A percentile compares a stretch with the other conserved stretches of the same genome.
Evolutionary conservation across 2,329 filamentous ascomycete species (phyloP).

Genomic region (Aspergillus sp.): DNA sequence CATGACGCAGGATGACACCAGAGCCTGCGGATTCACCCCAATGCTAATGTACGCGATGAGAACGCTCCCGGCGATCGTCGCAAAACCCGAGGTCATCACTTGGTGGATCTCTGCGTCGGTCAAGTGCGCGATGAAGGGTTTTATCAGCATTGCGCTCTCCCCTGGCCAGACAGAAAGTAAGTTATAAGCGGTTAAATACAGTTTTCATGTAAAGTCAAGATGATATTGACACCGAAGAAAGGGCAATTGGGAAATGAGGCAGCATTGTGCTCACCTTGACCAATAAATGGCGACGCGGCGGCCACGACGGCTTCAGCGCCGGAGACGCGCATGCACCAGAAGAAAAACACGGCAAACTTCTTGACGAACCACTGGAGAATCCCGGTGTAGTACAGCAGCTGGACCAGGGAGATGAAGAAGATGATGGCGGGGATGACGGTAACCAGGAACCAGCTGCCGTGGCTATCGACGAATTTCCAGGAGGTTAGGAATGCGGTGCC

Average conservation of each 20-base stretch:
- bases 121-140: slow-evolving; percentile 74
- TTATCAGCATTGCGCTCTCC: slow-evolving; percentile 89
- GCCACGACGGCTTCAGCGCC: slow-evolving; percentile 91
- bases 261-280: no score
- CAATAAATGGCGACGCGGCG: slow-evolving; percentile 85
- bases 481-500: slow-evolving; percentile 66
- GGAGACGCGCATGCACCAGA: slow-evolving; percentile 78
- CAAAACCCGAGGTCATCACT: slow-evolving; percentile 85
- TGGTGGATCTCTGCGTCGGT: slow-evolving; percentile 85
- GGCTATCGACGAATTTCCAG: slow-evolving; percentile 31
- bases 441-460: slow-evolving; percentile 59
- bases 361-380: slow-evolving; percentile 80
- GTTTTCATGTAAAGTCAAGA: no score
- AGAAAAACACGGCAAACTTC: slow-evolving; percentile 85
- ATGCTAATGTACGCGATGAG: slow-evolving; percentile 77
- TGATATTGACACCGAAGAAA: no score
- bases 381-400: slow-evolving; percentile 72
- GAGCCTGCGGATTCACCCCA: slow-evolving; percentile 71
- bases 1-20: slow-evolving; percentile 92
- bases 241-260: no score
- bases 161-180: no score
- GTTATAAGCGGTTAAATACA: no score
- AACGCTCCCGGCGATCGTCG: slow-evolving; percentile 82
- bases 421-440: slow-evolving; percentile 82
- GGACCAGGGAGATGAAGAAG: slow-evolving; percentile 90